Percentiles rank a stretch among this genome's conserved stretches.
Conservation (phyloP, 371 early-diverging fungal species). For the Encephalitozoon romaleae region DNA sequence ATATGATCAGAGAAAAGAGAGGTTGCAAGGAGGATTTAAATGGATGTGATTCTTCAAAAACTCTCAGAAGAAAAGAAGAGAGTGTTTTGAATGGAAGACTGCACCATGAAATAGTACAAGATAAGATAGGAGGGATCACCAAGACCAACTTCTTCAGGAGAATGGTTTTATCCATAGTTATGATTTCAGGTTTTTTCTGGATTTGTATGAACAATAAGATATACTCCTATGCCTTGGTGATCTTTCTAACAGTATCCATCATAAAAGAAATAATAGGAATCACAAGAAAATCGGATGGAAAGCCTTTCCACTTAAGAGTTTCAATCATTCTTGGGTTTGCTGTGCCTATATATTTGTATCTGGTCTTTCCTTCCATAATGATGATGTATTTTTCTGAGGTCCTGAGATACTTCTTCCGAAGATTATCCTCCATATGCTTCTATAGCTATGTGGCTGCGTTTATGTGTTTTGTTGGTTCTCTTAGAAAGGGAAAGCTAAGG, state of each 20-base stretch:
- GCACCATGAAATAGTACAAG: neutral
- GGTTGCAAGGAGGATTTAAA: neutral
- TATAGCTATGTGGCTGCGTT: conserved; percentile 64
- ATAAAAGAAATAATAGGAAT: conserved; percentile 39
- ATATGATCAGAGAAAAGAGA: neutral
- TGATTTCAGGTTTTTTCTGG: conserved; percentile 9
- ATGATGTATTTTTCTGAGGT: neutral
- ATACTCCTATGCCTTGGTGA: conserved; percentile 8
- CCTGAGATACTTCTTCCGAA: neutral
- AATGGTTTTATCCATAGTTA: conserved; percentile 11
- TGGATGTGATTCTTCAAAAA: neutral
- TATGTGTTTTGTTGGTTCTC: conserved; percentile 77
- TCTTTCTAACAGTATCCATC: conserved; percentile 21
- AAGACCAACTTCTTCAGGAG: conserved; percentile 16
- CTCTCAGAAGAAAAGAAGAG: neutral
- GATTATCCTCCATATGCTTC: neutral
- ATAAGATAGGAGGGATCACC: neutral
- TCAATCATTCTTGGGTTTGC: neutral
- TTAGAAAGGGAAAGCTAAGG: conserved; percentile 70
- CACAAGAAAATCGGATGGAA: neutral
- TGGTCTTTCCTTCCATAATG: conserved; percentile 21
- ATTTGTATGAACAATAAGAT: neutral
- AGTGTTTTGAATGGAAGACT: neutral
- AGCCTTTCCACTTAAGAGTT: neutral
- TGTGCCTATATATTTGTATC: neutral